A percentile compares a stretch with the other conserved stretches of the same genome.
Conservation (phyloP, 257 asterid genomes). For the Ilex aquifolium region DNA sequence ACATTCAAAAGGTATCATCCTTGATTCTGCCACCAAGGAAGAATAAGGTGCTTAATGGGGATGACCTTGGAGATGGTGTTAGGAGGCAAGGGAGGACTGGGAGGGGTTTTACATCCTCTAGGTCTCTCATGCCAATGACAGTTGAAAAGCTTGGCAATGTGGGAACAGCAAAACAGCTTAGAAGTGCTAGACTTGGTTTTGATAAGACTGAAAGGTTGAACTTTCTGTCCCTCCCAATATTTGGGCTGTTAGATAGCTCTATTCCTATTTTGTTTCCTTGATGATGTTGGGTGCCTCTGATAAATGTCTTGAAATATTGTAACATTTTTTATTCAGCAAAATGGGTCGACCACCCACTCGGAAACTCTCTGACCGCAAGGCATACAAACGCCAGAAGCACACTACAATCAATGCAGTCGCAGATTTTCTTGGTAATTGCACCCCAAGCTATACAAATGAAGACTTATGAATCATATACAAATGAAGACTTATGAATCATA, state of each 20-base stretch:
- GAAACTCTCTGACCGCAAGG: slow-evolving; percentile 85
- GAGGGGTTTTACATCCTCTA: slow-evolving; percentile 59
- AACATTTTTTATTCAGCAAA: slow-evolving; percentile 48
- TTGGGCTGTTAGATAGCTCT: background rate
- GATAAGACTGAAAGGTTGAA: slow-evolving; percentile 75
- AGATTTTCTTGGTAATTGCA: slow-evolving; percentile 64
- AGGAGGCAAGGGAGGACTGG: slow-evolving; percentile 87
- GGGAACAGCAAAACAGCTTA: slow-evolving; percentile 76
- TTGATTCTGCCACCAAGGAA: slow-evolving; percentile 76
- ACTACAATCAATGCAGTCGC: slow-evolving; percentile 45
- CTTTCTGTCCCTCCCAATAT: background rate
- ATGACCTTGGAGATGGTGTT: slow-evolving; percentile 61
- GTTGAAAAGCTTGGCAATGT: slow-evolving; percentile 67
- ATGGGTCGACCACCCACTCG: slow-evolving; percentile 78
- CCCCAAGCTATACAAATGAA: background rate
- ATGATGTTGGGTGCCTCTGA: background rate
- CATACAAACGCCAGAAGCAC: slow-evolving; percentile 71
- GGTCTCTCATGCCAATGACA: slow-evolving; percentile 61
- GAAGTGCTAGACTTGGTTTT: slow-evolving; percentile 73
- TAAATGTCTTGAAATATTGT: slow-evolving; percentile 9
- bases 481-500: background rate
- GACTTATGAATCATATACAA: background rate
- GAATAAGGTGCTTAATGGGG: slow-evolving; percentile 51
- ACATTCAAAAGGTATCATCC: slow-evolving; percentile 76
- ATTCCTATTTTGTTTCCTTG: background rate